Evolutionary conservation across 1,284 basidiomycete species (phyloP).

Genomic region (Stereum hirsutum): DNA sequence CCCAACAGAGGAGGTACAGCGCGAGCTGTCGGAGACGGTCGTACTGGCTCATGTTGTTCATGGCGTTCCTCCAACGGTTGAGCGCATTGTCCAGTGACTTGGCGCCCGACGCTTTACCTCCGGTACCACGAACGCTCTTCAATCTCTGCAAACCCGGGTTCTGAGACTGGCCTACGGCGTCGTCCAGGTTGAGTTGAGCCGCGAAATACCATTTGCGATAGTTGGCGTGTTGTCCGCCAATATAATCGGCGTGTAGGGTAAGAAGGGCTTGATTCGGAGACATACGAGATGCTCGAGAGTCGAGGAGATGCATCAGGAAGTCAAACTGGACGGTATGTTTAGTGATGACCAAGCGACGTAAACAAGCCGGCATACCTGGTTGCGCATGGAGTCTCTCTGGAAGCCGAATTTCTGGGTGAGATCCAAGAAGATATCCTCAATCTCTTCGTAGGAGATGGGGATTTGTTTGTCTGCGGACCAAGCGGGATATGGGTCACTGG

Average conservation of each 20-base stretch:
- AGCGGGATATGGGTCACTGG: slow-evolving; percentile 82
- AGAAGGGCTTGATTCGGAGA: slow-evolving; percentile 93
- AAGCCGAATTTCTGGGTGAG: slow-evolving; percentile 99
- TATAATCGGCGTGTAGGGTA: slow-evolving; percentile 97
- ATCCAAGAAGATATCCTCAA: slow-evolving; percentile 98
- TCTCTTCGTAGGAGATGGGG: slow-evolving; percentile 96
- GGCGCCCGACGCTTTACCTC: slow-evolving; percentile 46
- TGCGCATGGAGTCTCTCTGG: slow-evolving; percentile 88
- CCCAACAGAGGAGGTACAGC: slow-evolving; percentile 95
- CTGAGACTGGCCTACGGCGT: slow-evolving; percentile 93
- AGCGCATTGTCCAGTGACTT: slow-evolving; percentile 92
- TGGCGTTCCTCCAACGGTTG: slow-evolving; percentile 94
- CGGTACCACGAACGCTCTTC: slow-evolving; percentile 68
- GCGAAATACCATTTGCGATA: slow-evolving; percentile 99
- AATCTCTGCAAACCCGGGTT: slow-evolving; percentile 90
- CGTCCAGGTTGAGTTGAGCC: slow-evolving; percentile 97
- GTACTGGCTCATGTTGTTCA: slow-evolving; percentile 99
- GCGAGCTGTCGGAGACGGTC: slow-evolving; percentile 95
- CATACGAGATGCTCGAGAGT: slow-evolving; percentile 97
- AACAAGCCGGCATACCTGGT: slow-evolving; percentile 51
- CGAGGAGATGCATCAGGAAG: slow-evolving; percentile 96
- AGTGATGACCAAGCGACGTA: neutral
- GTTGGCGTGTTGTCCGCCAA: slow-evolving; percentile 95
- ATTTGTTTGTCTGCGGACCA: slow-evolving; percentile 93
- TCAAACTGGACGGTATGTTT: slow-evolving; percentile 59